Conservation (phyloP, 1,284 basidiomycete species). For the Leccinum griseonigrum region DNA sequence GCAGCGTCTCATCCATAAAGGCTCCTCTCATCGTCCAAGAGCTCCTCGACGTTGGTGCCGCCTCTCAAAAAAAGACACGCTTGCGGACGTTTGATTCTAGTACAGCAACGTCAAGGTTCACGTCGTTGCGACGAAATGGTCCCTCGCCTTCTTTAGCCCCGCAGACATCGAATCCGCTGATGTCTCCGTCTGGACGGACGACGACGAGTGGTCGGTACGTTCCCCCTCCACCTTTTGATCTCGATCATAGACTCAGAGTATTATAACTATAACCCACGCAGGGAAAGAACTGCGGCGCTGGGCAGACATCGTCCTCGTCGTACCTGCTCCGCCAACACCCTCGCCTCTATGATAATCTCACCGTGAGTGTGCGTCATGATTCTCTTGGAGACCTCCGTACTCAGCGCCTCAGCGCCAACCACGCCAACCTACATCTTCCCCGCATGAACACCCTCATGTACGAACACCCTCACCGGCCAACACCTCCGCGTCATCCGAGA, state of each 20-base stretch:
- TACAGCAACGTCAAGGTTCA: conserved; percentile 32
- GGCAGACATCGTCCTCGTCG: conserved; percentile 94
- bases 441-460: too few relatives aligned
- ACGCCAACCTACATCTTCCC: conserved; percentile 36
- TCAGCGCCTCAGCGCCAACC: conserved; percentile 80
- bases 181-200: conserved; percentile 80
- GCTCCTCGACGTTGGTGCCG: conserved; percentile 62
- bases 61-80: not conserved
- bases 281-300: conserved; percentile 84
- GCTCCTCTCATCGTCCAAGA: conserved; percentile 84
- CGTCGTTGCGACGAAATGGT: conserved; percentile 45
- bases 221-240: not conserved
- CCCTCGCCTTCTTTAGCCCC: conserved; percentile 31
- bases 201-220: too few relatives aligned
- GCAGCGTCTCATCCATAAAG: conserved; percentile 89
- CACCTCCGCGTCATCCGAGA: too few relatives aligned
- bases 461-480: too few relatives aligned
- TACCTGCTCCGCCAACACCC: conserved; percentile 93
- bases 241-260: too few relatives aligned
- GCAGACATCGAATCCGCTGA: conserved; percentile 27
- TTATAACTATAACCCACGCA: conserved; percentile 23
- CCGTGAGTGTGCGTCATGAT: conserved; percentile 42
- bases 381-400: conserved; percentile 72
- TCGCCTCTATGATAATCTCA: conserved; percentile 90
- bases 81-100: conserved; percentile 36